phyloP scores from a whole-genome alignment of 306 rosid genomes.

The Cicer pinnatifidum region DNA sequence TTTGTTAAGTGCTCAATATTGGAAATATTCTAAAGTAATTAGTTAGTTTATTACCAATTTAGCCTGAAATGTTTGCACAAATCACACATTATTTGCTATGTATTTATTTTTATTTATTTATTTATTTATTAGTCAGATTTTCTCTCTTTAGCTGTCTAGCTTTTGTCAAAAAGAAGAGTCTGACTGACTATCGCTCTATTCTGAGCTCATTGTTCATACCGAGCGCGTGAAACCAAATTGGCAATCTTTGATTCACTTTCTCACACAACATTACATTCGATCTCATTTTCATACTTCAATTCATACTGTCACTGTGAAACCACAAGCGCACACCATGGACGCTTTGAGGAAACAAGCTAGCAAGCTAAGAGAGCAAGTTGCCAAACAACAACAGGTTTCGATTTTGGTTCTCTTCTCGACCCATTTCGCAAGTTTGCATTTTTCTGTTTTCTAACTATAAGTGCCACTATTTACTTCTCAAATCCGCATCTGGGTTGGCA shows the following conservation, averaged over 20 bases:
- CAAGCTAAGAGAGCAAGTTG: constrained; percentile 90
- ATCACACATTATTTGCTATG: not conserved
- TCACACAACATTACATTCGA: constrained; percentile 27
- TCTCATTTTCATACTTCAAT: constrained; percentile 34
- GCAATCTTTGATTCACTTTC: not conserved
- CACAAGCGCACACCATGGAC: constrained; percentile 59
- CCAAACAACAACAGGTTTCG: constrained; percentile 84
- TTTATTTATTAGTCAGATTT: too few species aligned
- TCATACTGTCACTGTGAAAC: not conserved
- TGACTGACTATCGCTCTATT: not conserved
- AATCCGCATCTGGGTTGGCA: constrained; percentile 31
- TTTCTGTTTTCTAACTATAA: constrained; percentile 19
- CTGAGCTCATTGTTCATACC: too few species aligned
- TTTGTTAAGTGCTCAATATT: too few species aligned
- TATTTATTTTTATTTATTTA: too few species aligned
- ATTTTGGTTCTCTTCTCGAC: constrained; percentile 26
- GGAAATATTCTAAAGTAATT: too few species aligned
- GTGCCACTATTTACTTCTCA: not conserved
- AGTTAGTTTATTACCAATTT: too few species aligned
- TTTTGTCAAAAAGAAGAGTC: constrained; percentile 12
- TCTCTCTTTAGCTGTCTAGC: not conserved
- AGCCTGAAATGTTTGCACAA: not conserved
- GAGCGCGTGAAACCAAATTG: constrained; percentile 16
- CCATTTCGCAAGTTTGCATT: constrained; percentile 18
- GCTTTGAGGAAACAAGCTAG: constrained; percentile 85